Conservation (phyloP, 345 rosid species). For the Citrus mangshanensis region DNA sequence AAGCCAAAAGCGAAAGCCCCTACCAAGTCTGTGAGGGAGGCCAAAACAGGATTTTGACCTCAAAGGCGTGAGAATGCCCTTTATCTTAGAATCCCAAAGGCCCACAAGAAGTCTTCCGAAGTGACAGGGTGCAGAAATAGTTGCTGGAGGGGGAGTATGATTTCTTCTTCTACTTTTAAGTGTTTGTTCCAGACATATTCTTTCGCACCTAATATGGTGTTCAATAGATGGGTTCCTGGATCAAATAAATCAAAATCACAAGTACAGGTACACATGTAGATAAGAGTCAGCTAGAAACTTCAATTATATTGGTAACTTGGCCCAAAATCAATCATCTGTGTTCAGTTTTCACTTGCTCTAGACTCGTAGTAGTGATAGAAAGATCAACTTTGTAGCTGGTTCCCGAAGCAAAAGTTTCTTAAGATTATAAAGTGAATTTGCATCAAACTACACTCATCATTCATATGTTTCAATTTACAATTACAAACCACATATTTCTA, state of each 20-base stretch:
- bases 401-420: not conserved
- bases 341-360: not conserved
- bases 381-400: not conserved
- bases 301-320: too few species aligned
- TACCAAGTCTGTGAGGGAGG: constrained; percentile 92
- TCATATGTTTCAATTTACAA: not conserved
- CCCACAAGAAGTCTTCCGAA: constrained; percentile 72
- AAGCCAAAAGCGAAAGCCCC: constrained; percentile 9
- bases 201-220: constrained; percentile 66
- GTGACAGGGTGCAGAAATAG: constrained; percentile 66
- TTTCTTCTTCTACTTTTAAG: constrained; percentile 58
- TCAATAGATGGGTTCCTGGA: constrained; percentile 74
- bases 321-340: not conserved
- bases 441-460: not conserved
- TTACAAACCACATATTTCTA: too few species aligned
- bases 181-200: constrained; percentile 60
- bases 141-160: constrained; percentile 48
- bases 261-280: not conserved
- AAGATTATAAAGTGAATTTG: not conserved
- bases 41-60: constrained; percentile 78
- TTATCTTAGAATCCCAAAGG: constrained; percentile 81
- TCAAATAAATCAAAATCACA: not conserved
- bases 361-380: not conserved
- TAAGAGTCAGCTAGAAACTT: too few species aligned
- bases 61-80: constrained; percentile 84